Base-by-base conservation (phyloP, 2,329 filamentous ascomycete species). In the Claviceps quebecensis region DNA sequence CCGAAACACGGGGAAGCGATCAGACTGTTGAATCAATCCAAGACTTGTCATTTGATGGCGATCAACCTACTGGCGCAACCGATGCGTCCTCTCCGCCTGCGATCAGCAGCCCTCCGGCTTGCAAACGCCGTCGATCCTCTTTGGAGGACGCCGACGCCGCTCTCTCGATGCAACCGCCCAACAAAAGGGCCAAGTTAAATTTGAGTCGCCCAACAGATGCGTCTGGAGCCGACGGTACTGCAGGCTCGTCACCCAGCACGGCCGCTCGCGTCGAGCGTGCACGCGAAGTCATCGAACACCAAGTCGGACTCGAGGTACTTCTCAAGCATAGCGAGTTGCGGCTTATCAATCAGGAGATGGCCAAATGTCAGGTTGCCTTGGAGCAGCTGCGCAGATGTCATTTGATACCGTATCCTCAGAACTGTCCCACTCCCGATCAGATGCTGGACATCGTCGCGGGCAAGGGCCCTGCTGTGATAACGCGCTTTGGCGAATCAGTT, bases 321-420 rank as follows among this genome's bases (percentile, higher is more conserved):
- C 72, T 94, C 65, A 97, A 96, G 74, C 93, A 98, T 68, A 83
- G 93, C 61, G 93, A 98, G 71, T 72, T 97, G 54, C 87, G 90
- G 52, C 75, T 95, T 58, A 95, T 97, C 66, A 88, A 97, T 64
- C 89, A 95, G 69, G 93, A 97, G 70, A 77, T 97, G 57, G 91
- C 88, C 57, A 97, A 96, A 72, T 96, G 90, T 63, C 90, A 97
- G 71, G 74, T 90, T 56, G 88, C 90, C 11, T 76, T 97, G 58
- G 93, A 98, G 69, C 93, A 97, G 70, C 74, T 98, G 56, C 86
- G 93, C 59, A 83, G 93, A 54, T 96, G 90, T 69, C 84, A 93
- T 63, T 75, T 97, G 58, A 91, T 95, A 59, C 91, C 91, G 4
- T 97, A 89, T 65, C 90, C 91, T 36, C 80, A 83, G 56, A 79